A percentile compares a stretch with the other conserved stretches of the same genome.
These are phyloP conservation scores for Citrus cavaleriei DNA, from an alignment of 345 rosid genomes.

Conservation along the genomic window DNA sequence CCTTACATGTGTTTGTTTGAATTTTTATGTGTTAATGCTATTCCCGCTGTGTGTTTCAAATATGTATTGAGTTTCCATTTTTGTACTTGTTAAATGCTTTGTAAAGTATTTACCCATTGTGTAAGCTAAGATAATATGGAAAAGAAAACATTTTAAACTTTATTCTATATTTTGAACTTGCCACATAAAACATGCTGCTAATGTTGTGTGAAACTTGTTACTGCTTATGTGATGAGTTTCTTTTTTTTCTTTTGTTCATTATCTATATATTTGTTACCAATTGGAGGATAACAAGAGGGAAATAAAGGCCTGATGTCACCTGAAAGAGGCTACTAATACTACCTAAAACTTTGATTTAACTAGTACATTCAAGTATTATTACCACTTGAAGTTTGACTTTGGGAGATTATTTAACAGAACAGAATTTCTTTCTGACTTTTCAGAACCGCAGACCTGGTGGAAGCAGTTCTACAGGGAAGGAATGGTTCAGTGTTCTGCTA, in stretches of 20 bases:
- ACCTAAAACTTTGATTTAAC: not conserved
- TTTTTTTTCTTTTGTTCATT: not conserved
- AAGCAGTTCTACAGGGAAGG: constrained; percentile 86
- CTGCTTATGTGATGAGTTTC: not conserved
- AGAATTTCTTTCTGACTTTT: constrained; percentile 10
- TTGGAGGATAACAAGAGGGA: not conserved
- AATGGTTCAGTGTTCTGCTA: constrained; percentile 98
- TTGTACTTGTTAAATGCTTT: not conserved
- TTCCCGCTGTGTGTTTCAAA: not conserved
- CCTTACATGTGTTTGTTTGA: not conserved
- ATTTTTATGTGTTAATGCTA: not conserved
- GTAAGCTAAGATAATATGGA: not conserved
- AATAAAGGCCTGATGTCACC: not conserved
- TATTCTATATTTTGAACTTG: not conserved
- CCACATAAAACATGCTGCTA: not conserved
- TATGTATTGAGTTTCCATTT: not conserved
- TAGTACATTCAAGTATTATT: not conserved
- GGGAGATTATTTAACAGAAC: not conserved
- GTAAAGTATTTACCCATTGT: not conserved
- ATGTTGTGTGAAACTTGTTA: not conserved
- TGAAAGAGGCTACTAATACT: not conserved
- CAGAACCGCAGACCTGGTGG: constrained; percentile 91
- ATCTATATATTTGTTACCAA: not conserved
- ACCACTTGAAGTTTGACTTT: not conserved
- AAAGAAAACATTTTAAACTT: not conserved